phyloP scores from a whole-genome alignment of 1,284 basidiomycete species.

The Ceratobasidium papillatum region DNA sequence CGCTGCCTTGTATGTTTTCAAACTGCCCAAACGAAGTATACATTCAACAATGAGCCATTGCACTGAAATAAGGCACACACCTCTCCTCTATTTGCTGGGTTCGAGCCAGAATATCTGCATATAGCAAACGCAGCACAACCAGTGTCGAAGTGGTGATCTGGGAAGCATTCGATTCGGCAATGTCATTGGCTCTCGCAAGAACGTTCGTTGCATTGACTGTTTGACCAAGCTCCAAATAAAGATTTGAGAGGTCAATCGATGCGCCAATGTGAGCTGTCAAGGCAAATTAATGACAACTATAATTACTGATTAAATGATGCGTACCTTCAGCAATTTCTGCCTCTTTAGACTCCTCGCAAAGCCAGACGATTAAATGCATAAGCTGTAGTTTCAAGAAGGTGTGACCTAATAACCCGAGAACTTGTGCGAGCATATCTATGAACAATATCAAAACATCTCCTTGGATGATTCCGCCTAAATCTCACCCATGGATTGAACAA shows the following conservation, averaged over 20 bases:
- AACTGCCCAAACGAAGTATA: slow-evolving; percentile 8
- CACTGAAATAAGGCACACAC: too few relatives aligned
- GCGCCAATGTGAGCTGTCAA: slow-evolving; percentile 67
- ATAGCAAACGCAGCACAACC: slow-evolving; percentile 68
- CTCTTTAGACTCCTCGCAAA: slow-evolving; percentile 60
- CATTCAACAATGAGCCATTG: too few relatives aligned
- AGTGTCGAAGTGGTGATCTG: slow-evolving; percentile 53
- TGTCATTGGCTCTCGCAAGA: slow-evolving; percentile 57
- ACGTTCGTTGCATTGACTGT: slow-evolving; percentile 69
- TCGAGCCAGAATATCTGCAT: slow-evolving; percentile 70
- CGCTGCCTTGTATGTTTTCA: slow-evolving; percentile 38
- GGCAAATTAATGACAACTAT: not conserved
- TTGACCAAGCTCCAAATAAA: slow-evolving; percentile 82
- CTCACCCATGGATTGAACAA: slow-evolving; percentile 64
- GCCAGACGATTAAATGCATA: slow-evolving; percentile 61
- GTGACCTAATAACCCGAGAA: slow-evolving; percentile 71
- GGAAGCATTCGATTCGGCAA: slow-evolving; percentile 52
- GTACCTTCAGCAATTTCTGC: slow-evolving; percentile 63
- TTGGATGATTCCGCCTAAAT: slow-evolving; percentile 35
- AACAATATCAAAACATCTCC: slow-evolving; percentile 42
- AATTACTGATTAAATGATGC: slow-evolving; percentile 41
- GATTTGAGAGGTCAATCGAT: slow-evolving; percentile 75
- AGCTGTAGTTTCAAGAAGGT: slow-evolving; percentile 57
- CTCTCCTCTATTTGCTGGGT: slow-evolving; percentile 69
- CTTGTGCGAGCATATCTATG: slow-evolving; percentile 67